phyloP scores from a whole-genome alignment of 805 yeast species.

The Candida khao-thaluensis region DNA sequence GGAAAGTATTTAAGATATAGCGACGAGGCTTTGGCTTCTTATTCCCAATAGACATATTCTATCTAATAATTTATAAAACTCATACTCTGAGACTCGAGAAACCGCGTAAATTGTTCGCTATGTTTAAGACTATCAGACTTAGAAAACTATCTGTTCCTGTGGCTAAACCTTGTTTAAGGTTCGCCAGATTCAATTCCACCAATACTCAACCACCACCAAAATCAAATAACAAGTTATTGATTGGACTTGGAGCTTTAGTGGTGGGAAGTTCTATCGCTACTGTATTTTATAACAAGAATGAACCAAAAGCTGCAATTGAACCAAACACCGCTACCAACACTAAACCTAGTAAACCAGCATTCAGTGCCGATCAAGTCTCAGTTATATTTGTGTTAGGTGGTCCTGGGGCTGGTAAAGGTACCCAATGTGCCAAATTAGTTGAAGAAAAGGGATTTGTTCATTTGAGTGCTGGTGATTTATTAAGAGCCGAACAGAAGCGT shows the following conservation, averaged over 20 bases:
- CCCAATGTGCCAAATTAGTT: conserved; percentile 88
- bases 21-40: conserved; percentile 40
- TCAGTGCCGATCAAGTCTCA: conserved; percentile 63
- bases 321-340: conserved; percentile 16
- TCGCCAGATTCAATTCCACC: conserved; percentile 7
- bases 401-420: conserved; percentile 97
- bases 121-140: background rate
- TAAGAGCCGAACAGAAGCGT: conserved; percentile 88
- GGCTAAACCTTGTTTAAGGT: background rate
- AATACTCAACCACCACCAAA: conserved; percentile 2
- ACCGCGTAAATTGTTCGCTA: background rate
- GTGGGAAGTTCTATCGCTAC: conserved; percentile 48
- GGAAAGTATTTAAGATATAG: conserved; percentile 70
- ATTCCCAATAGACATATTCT: too few relatives aligned
- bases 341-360: conserved; percentile 34
- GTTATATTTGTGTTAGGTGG: conserved; percentile 94
- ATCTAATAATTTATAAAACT: too few relatives aligned
- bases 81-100: too few relatives aligned
- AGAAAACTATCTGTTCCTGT: background rate
- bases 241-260: conserved; percentile 47
- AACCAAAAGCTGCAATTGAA: conserved; percentile 48
- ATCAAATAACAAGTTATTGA: conserved; percentile 26
- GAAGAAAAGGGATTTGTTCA: conserved; percentile 80
- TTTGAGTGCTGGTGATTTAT: conserved; percentile 92
- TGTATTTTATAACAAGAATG: conserved; percentile 39